Conservation (phyloP, 495 filamentous ascomycete genomes). For the Hypomontagnella submonticulosa region DNA sequence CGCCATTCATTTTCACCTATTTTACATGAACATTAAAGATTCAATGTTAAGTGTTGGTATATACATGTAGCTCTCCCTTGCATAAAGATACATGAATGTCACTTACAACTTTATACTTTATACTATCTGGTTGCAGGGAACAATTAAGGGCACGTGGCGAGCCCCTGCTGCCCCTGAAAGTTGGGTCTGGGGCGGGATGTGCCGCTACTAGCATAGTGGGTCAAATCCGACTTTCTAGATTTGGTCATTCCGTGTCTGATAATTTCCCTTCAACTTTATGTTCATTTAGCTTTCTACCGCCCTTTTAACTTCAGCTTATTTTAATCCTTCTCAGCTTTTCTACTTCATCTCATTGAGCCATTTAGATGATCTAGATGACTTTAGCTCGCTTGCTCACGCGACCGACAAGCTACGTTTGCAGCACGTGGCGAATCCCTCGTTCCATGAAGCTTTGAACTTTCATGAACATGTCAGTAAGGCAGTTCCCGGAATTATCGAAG, state of each 20-base stretch:
- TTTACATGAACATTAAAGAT: no score
- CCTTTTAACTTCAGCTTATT: neutral
- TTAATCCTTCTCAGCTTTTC: neutral
- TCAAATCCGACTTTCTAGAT: neutral
- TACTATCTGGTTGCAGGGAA: no score
- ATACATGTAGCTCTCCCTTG: no score
- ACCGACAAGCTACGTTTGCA: neutral
- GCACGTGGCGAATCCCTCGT: neutral
- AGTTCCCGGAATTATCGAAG: constrained; percentile 4
- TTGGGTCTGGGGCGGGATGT: no score
- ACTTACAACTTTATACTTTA: no score
- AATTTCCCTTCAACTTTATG: no score
- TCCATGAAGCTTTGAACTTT: neutral
- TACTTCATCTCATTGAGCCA: neutral
- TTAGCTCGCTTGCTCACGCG: neutral
- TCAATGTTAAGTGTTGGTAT: no score
- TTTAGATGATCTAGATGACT: neutral
- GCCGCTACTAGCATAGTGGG: no score
- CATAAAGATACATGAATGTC: no score
- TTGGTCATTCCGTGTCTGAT: neutral
- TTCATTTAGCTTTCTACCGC: neutral
- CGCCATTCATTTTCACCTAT: no score
- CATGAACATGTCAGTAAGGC: constrained; percentile 25
- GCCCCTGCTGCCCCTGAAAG: no score
- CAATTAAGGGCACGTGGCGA: no score